Conservation (phyloP, 2,329 filamentous ascomycete species). For the Apiospora pterosperma region DNA sequence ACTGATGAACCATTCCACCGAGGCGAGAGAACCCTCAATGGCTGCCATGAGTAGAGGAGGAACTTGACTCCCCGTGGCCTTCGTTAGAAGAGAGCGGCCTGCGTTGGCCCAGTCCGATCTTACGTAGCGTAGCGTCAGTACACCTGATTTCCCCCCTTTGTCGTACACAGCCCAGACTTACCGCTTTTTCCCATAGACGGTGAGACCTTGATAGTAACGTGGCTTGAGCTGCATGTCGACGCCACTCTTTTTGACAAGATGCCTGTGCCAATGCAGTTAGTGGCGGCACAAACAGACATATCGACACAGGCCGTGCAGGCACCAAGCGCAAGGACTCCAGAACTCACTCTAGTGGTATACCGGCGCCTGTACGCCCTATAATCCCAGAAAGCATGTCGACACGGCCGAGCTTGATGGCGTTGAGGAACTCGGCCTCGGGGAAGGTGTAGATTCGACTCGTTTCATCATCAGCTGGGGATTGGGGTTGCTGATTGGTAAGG, state of each 20-base stretch:
- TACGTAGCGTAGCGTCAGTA: constrained; percentile 8
- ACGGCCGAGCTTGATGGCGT: constrained; percentile 45
- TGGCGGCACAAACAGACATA: background rate
- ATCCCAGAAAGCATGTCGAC: constrained; percentile 58
- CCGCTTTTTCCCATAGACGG: constrained; percentile 62
- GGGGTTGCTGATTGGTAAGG: constrained; percentile 19
- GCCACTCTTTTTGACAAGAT: constrained; percentile 60
- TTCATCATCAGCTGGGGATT: constrained; percentile 12
- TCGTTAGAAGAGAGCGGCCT: constrained; percentile 44
- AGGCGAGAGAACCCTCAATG: constrained; percentile 54
- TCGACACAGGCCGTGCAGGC: background rate
- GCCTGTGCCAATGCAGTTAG: constrained; percentile 11
- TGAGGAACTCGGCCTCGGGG: constrained; percentile 36
- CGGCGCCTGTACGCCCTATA: constrained; percentile 64
- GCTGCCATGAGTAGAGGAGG: constrained; percentile 62
- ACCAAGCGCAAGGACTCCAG: no score
- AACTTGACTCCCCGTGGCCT: constrained; percentile 37
- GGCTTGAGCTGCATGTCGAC: constrained; percentile 62
- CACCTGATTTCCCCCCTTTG: background rate
- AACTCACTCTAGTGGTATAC: constrained; percentile 58
- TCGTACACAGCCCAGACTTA: constrained; percentile 16
- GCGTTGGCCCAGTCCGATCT: constrained; percentile 70
- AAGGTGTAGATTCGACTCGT: constrained; percentile 33
- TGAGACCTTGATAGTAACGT: constrained; percentile 46
- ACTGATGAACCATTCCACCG: constrained; percentile 74